Conservation (phyloP, 208 protist species). For the Acanthamoeba culbertsoni region DNA sequence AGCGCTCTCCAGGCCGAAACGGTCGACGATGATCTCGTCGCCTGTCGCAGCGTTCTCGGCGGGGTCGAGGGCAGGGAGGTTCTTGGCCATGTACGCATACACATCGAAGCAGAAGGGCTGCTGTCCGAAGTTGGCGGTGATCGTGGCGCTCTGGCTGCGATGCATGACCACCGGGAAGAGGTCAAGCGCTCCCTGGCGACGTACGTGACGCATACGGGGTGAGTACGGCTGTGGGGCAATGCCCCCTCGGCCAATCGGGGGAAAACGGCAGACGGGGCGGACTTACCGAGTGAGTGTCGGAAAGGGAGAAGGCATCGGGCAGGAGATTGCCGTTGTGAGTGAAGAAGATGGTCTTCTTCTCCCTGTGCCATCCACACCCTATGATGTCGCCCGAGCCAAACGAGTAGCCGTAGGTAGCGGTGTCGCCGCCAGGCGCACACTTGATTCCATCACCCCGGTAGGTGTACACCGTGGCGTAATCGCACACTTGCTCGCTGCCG, state of each 20-base stretch:
- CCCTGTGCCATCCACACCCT: conserved; percentile 37
- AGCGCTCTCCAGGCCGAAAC: background rate
- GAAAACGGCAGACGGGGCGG: background rate
- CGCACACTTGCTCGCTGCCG: background rate
- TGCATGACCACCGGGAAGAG: background rate
- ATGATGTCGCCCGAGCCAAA: conserved; percentile 29
- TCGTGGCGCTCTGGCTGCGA: background rate
- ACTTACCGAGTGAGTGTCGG: background rate
- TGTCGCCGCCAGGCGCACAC: background rate
- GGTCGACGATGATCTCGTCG: background rate
- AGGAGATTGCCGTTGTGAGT: conserved; percentile 12
- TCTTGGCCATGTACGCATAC: background rate
- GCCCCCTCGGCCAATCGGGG: background rate
- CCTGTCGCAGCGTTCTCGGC: background rate
- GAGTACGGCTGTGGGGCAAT: background rate
- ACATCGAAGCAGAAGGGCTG: conserved; percentile 45
- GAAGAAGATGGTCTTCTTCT: conserved; percentile 51
- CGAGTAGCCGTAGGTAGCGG: background rate
- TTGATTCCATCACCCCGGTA: conserved; percentile 50
- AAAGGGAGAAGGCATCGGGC: background rate
- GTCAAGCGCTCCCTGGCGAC: background rate
- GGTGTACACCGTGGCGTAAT: conserved; percentile 14
- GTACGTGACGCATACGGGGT: background rate
- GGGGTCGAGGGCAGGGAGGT: background rate
- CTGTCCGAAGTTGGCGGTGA: conserved; percentile 41